Percentiles rank a stretch among this genome's conserved stretches.
These are phyloP conservation scores for Zoysia pacifica DNA, from an alignment of 176 grass and related monocot species.

Conservation along the genomic window DNA sequence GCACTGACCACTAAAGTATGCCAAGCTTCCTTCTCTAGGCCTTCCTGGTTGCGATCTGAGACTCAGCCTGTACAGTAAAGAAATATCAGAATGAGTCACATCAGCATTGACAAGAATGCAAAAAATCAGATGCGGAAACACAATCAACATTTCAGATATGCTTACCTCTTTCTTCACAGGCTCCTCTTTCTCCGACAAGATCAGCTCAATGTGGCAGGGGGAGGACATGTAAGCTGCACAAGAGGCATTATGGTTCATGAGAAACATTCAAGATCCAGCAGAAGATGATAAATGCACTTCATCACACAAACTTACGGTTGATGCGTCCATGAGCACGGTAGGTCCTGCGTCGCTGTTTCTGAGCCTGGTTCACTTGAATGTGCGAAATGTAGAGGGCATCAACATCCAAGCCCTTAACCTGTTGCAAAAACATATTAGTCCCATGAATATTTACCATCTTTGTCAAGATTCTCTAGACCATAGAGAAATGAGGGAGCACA, in stretches of 20 bases:
- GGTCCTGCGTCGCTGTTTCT: not conserved
- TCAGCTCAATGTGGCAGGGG: conserved; percentile 1
- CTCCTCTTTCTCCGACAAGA: not conserved
- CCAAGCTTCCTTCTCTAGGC: conserved; percentile 36
- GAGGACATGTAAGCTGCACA: not conserved
- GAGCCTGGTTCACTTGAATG: conserved; percentile 11
- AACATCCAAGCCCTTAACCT: not conserved
- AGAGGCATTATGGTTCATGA: not conserved
- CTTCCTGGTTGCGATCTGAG: conserved; percentile 80
- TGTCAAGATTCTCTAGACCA: not conserved
- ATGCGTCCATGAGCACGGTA: conserved; percentile 5
- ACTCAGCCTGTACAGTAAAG: conserved; percentile 50
- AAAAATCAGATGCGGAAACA: not conserved
- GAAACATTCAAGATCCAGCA: not conserved
- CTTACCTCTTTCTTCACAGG: conserved; percentile 5
- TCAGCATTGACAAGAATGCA: not conserved
- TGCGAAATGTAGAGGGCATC: not conserved
- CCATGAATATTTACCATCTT: not conserved
- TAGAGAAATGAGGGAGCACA: not conserved
- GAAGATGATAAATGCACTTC: not conserved
- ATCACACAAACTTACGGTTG: not conserved
- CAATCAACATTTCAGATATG: no score
- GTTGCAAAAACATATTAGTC: not conserved
- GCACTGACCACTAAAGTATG: not conserved
- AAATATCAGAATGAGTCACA: not conserved